Percentiles rank a stretch among this genome's conserved stretches.
phyloP scores from a whole-genome alignment of 257 asterid species.

The Eucommia ulmoides region DNA sequence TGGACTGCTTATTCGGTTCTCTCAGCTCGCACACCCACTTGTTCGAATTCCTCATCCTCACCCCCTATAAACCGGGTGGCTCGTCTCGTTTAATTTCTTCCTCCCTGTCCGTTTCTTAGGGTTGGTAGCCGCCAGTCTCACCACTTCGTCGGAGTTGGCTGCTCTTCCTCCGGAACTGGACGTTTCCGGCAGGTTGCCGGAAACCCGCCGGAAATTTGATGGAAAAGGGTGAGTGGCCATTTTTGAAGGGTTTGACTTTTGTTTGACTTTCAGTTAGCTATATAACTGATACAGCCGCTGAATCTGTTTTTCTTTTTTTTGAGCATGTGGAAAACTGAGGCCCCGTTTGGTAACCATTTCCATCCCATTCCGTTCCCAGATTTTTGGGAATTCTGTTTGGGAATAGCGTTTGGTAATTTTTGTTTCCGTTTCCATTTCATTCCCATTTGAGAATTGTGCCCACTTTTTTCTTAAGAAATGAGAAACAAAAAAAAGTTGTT shows the following conservation, averaged over 20 bases:
- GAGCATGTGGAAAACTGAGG: too few species aligned
- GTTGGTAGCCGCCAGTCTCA: constrained; percentile 7
- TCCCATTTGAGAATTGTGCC: too few species aligned
- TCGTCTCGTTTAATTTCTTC: constrained; percentile 24
- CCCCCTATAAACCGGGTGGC: constrained; percentile 31
- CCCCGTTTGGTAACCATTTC: too few species aligned
- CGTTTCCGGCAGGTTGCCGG: background rate
- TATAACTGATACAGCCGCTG: background rate
- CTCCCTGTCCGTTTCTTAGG: constrained; percentile 27
- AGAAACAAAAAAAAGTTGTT: too few species aligned
- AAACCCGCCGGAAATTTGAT: background rate
- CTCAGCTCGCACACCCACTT: constrained; percentile 42
- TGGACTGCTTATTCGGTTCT: constrained; percentile 40
- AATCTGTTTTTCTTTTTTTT: background rate
- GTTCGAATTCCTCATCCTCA: constrained; percentile 17
- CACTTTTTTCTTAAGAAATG: too few species aligned
- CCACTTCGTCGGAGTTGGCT: constrained; percentile 9
- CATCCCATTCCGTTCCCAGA: too few species aligned
- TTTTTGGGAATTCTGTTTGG: too few species aligned
- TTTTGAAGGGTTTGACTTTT: background rate
- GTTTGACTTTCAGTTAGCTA: background rate
- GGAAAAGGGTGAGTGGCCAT: background rate
- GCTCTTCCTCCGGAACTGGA: background rate
- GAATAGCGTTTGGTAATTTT: too few species aligned
- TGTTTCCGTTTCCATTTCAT: too few species aligned